Evolutionary conservation across 2,329 filamentous ascomycete species (phyloP).

Genomic region (Dactylonectria estremocensis): DNA sequence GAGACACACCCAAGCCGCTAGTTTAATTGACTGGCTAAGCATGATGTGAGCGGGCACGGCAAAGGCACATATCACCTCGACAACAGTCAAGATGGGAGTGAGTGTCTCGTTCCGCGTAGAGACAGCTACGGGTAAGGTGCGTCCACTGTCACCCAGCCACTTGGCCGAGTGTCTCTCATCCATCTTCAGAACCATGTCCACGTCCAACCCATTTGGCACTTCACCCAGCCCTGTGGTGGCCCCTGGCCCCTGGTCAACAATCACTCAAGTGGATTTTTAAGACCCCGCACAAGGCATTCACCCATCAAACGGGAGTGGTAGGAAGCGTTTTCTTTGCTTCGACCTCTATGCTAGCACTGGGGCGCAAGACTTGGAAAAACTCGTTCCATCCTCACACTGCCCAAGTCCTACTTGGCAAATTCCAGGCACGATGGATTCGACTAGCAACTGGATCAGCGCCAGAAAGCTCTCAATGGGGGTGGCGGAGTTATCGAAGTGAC

Average conservation of each 20-base stretch:
- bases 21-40: not conserved
- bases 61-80: not conserved
- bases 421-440: not conserved
- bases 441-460: not conserved
- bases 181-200: not conserved
- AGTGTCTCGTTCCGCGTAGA: not conserved
- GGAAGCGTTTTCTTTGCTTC: not conserved
- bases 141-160: not conserved
- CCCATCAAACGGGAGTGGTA: not conserved
- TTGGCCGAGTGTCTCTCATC: not conserved
- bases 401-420: not conserved
- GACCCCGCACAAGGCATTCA: not conserved
- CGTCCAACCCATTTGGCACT: not conserved
- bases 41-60: not conserved
- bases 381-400: conserved; percentile 13
- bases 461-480: not conserved
- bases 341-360: not conserved
- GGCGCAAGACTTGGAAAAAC: not conserved
- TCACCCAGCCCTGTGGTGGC: not conserved
- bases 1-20: not conserved
- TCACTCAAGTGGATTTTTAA: not conserved
- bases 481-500: conserved; percentile 13
- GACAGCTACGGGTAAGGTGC: not conserved
- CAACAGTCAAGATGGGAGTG: not conserved
- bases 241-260: not conserved